These are phyloP conservation scores for Tylopilus orsonianus DNA, from an alignment of 1,284 basidiomycete species.

Conservation along the genomic window DNA sequence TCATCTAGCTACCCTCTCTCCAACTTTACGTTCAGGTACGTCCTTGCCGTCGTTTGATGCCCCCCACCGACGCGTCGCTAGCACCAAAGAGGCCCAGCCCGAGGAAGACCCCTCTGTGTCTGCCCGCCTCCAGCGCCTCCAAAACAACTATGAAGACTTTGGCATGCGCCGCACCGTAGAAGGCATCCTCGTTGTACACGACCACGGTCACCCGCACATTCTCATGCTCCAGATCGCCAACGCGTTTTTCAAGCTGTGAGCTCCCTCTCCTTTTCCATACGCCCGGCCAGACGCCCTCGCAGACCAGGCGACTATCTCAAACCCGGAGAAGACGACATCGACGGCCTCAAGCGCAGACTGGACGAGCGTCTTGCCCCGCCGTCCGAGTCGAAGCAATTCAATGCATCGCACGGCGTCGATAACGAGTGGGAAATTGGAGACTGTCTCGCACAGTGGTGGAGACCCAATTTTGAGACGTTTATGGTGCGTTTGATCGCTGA, in stretches of 20 bases:
- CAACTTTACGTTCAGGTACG: slow-evolving; percentile 81
- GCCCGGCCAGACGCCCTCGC: neutral
- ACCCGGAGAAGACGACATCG: slow-evolving; percentile 90
- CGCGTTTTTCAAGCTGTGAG: slow-evolving; percentile 97
- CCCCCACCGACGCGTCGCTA: slow-evolving; percentile 30
- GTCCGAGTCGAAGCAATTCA: slow-evolving; percentile 60
- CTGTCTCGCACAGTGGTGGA: slow-evolving; percentile 95
- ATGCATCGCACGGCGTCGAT: slow-evolving; percentile 69
- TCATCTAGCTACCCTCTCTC: slow-evolving; percentile 72
- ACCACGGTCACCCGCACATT: slow-evolving; percentile 92
- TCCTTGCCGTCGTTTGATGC: neutral
- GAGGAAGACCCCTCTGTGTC: slow-evolving; percentile 96
- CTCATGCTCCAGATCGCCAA: slow-evolving; percentile 98
- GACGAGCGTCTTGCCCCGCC: slow-evolving; percentile 88
- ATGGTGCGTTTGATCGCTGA: slow-evolving; percentile 66
- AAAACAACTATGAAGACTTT: slow-evolving; percentile 96
- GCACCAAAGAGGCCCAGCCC: slow-evolving; percentile 91
- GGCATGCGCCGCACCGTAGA: slow-evolving; percentile 95
- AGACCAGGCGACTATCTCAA: slow-evolving; percentile 98
- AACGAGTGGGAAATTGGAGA: slow-evolving; percentile 96
- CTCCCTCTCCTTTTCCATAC: neutral
- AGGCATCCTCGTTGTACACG: slow-evolving; percentile 94
- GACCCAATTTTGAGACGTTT: slow-evolving; percentile 97
- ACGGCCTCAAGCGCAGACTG: slow-evolving; percentile 84
- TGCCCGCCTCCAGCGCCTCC: slow-evolving; percentile 82